phyloP scores from a whole-genome alignment of 257 asterid genomes.

The Datura wrightii region DNA sequence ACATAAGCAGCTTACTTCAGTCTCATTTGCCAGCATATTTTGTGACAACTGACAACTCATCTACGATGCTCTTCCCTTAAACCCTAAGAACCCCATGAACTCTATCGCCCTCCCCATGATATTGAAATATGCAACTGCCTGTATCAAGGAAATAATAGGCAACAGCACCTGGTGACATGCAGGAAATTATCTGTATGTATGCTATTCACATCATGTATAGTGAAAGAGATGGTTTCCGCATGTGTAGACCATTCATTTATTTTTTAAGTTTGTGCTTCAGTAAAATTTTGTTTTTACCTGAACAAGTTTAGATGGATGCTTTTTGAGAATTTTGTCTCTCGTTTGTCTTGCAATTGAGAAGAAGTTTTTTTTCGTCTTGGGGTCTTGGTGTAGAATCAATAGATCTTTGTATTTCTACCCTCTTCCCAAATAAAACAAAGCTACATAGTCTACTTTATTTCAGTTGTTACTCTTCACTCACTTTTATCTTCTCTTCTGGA shows the following conservation, averaged over 20 bases:
- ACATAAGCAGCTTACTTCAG: not conserved
- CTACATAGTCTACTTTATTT: not conserved
- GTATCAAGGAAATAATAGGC: not conserved
- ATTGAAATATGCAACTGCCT: not conserved
- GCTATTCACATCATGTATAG: not conserved
- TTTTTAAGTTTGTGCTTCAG: not conserved
- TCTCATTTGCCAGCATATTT: not conserved
- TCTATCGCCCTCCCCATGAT: not conserved
- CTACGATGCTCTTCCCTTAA: not conserved
- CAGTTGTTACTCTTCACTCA: not conserved
- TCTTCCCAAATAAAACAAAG: not conserved
- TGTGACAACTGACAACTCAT: not conserved
- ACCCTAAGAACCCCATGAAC: not conserved
- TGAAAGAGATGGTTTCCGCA: not conserved
- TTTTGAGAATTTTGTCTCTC: not conserved
- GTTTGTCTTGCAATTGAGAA: not conserved
- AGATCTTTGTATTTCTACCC: not conserved
- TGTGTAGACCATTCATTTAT: not conserved
- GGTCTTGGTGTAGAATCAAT: not conserved
- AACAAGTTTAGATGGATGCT: constrained; percentile 8
- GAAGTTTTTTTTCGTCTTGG: not conserved
- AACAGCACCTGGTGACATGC: not conserved
- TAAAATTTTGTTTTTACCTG: not conserved
- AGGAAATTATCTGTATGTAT: not conserved
- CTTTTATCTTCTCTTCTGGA: not conserved